Evolutionary conservation across 1,139 yeast species (phyloP).

Genomic region (Nadsonia starkeyi-henricii): DNA sequence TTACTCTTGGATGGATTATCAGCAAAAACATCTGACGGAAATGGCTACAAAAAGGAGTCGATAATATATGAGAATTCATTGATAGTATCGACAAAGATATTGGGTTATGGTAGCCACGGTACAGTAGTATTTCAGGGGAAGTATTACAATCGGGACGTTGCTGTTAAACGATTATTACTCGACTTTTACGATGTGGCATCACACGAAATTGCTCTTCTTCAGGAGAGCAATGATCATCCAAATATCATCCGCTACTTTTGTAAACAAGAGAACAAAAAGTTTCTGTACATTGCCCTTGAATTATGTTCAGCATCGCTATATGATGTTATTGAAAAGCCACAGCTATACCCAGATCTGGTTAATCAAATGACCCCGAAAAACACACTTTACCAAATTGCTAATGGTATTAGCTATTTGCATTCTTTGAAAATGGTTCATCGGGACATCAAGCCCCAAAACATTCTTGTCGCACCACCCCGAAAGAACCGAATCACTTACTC

Average conservation of each 20-base stretch:
- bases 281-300: constrained; percentile 85
- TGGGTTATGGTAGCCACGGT: constrained; percentile 96
- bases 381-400: constrained; percentile 61
- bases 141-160: constrained; percentile 87
- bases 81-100: constrained; percentile 49
- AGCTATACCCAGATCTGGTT: constrained; percentile 22
- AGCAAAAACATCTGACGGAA: background rate
- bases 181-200: constrained; percentile 92
- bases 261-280: constrained; percentile 76
- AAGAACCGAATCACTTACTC: constrained; percentile 17
- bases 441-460: constrained; percentile 91
- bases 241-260: constrained; percentile 88
- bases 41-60: background rate
- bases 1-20: background rate
- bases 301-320: constrained; percentile 81
- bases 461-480: constrained; percentile 64
- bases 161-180: constrained; percentile 83
- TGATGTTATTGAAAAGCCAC: constrained; percentile 42
- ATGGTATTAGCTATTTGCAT: constrained; percentile 78
- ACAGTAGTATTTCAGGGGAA: constrained; percentile 85
- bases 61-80: constrained; percentile 34
- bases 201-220: constrained; percentile 78
- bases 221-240: constrained; percentile 94
- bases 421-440: constrained; percentile 86
- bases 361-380: constrained; percentile 34